These are phyloP conservation scores for Ceratocystis variospora DNA, from an alignment of 2,329 filamentous ascomycete genomes.

Conservation along the genomic window DNA sequence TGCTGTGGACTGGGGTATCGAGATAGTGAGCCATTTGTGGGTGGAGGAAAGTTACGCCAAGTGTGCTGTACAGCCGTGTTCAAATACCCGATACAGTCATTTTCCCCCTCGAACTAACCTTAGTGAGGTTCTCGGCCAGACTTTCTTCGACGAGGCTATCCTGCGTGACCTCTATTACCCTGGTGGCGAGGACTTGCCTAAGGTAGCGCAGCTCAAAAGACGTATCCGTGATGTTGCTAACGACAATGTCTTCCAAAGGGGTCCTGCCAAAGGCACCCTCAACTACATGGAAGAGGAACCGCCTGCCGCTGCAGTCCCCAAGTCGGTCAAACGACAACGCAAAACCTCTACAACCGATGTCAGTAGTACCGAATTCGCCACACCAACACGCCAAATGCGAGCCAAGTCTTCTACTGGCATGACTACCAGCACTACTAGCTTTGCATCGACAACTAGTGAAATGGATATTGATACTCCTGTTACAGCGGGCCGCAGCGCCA, in stretches of 20 bases:
- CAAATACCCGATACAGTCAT: constrained; percentile 63
- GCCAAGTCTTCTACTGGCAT: not conserved
- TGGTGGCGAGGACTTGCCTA: constrained; percentile 39
- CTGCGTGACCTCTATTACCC: constrained; percentile 56
- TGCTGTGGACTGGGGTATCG: constrained; percentile 80
- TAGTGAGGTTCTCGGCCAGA: constrained; percentile 84
- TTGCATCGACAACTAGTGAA: not conserved
- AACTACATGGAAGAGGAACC: constrained; percentile 27
- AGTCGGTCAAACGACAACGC: constrained; percentile 22
- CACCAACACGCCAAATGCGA: constrained; percentile 24
- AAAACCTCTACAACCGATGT: not conserved
- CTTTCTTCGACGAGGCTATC: constrained; percentile 52
- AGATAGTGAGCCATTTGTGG: constrained; percentile 91
- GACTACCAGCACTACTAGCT: not conserved
- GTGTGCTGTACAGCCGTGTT: constrained; percentile 60
- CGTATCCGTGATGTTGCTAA: constrained; percentile 37
- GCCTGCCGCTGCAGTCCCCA: not conserved
- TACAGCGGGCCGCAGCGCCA: constrained; percentile 71
- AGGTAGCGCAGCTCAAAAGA: constrained; percentile 35
- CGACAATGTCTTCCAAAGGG: constrained; percentile 36
- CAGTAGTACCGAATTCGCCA: constrained; percentile 21
- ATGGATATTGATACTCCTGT: constrained; percentile 74
- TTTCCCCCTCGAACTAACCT: constrained; percentile 86
- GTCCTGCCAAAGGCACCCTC: constrained; percentile 35
- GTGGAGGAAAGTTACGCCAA: constrained; percentile 93